A percentile compares a stretch with the other conserved stretches of the same genome.
phyloP scores from a whole-genome alignment of 2,329 filamentous ascomycete genomes.

The Bretziella fagacearum region DNA sequence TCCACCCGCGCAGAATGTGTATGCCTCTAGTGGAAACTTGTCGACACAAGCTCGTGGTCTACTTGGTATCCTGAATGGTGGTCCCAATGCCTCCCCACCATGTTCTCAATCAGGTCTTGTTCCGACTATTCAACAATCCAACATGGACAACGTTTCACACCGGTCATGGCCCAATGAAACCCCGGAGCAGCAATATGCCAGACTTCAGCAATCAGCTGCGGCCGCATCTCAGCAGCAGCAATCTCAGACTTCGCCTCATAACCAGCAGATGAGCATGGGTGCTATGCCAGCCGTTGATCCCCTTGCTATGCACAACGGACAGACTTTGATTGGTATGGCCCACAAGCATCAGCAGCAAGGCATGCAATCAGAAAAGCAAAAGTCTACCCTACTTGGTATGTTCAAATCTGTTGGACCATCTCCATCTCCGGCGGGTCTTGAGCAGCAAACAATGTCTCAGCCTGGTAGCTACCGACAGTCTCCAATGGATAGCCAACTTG shows the following conservation, averaged over 20 bases:
- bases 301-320: conserved; percentile 13
- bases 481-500: conserved; percentile 9
- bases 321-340: conserved; percentile 12
- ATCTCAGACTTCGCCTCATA: neutral
- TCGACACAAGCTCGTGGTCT: conserved; percentile 24
- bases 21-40: conserved; percentile 16
- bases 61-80: conserved; percentile 25
- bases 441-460: conserved; percentile 7
- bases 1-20: neutral
- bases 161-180: conserved; percentile 11
- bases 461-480: conserved; percentile 13
- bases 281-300: conserved; percentile 6
- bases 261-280: too few relatives aligned
- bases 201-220: neutral
- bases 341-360: conserved; percentile 14
- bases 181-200: conserved; percentile 7
- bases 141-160: neutral
- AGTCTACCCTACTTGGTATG: conserved; percentile 34
- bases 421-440: neutral
- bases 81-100: too few relatives aligned
- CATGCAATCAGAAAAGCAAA: conserved; percentile 23
- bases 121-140: too few relatives aligned
- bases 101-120: too few relatives aligned
- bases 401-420: conserved; percentile 28
- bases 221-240: neutral